Evolutionary conservation across 2,329 filamentous ascomycete species (phyloP), one percentile per base, ranked within the genome.

Genomic region (Alternaria gansuensis): DNA sequence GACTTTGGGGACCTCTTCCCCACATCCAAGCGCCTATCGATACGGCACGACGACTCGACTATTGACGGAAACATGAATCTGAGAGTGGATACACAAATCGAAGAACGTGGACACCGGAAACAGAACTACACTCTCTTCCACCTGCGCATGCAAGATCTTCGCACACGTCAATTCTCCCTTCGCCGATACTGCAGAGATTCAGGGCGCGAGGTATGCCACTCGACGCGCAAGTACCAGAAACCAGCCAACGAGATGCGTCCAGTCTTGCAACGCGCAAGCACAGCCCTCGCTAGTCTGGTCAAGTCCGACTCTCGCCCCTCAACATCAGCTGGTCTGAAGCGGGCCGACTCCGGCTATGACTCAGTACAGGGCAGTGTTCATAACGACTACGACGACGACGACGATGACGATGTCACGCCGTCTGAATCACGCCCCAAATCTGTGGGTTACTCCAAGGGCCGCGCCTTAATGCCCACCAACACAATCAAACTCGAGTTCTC

Each of bases 11-110:
- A 88, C 53, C 85, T 96, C 52, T 99, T 97, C 76, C 94, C 95
- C 10, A 96, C 93, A 8, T 85, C 89, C 66, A 88, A 92, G 75
- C 87, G 91, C 55, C 81, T 98, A 51, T 87, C 87, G 34, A 92
- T 99, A 72, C 88, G 90, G 28, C 94, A 98, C 75, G 95, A 98
- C 75, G 92, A 97, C 78, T 87, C 91, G 48, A 95, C 93, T 0
- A 80, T 89, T 4, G 94, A 99, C 75, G 94, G 94, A 34, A 97
- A 97, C 82, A 96, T 97, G 92, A 98, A 98, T 75, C 84, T 99
- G 57, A 89, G 93, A 31, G 84, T 98, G 58, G 93, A 97, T 75
- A 94, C 92, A 5, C 82, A 90, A 63, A 85, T 91, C 44, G 79
- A 81, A 26, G 80, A 82, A 26, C 83, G 84, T 26, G 85, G 85